Base-by-base conservation (phyloP, 2,329 filamentous ascomycete genomes). In the Microdochium trichocladiopsis region DNA sequence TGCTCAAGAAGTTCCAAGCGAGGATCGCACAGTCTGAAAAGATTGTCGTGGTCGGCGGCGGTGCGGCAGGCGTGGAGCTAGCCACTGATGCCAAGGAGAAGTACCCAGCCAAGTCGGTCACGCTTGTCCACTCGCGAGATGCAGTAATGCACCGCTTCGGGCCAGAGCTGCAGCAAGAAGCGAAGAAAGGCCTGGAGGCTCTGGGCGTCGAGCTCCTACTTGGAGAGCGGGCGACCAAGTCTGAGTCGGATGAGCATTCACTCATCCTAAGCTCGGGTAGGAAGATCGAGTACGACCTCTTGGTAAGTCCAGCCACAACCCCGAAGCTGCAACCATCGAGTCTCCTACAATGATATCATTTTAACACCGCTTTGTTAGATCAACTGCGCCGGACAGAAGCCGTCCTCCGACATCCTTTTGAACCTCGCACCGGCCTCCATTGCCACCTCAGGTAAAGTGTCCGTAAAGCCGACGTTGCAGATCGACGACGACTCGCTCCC, bases 21-120 rank as follows among this genome's bases (percentile, higher is more conserved):
- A 64, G 64, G 2, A 74, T 84, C 49, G 67, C 68, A 41, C 57
- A 60, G 0, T 72, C 77, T 1, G 61, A 62, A 12, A 69, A 67
- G 25, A 57, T 81, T 6, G 75, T 79, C 2, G 71, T 82, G 0
- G 71, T 80, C 0, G 83, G 82, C 2, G 82, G 80, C 0, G 82
- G 82, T 2, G 80, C 83, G 1, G 82, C 82, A 0, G 83, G 83
- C 1, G 77, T 86, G 0, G 79, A 86, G 63, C 65, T 85, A 31
- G 81, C 80, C 0, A 74, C 79, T 0, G 82, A 86, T 59, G 76
- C 79, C 10, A 83, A 83, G 62, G 71, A 71, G 4, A 61, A 68
- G 10, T 82, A 80, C 56, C 79, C 80, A 0, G 71, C 76, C 6
- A 86, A 86, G 64, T 63, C 67, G 0, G 75, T 86, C 10, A 73